Percentiles rank a stretch among this genome's conserved stretches.
Conservation (phyloP, 2,329 filamentous ascomycete genomes). For the Penicillium sp. region DNA sequence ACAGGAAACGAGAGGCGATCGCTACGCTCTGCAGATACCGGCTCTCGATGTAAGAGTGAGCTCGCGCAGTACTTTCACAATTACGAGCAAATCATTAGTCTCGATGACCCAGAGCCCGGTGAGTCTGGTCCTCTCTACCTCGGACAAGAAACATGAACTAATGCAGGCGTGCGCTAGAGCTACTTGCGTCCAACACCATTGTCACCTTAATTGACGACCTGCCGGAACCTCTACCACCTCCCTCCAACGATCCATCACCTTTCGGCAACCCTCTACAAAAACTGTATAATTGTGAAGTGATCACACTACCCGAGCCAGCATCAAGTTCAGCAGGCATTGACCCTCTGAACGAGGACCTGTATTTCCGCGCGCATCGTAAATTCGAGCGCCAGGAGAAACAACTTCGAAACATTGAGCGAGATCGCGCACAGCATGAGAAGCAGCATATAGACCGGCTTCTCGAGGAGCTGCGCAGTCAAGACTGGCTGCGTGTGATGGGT, state of each 20-base stretch:
- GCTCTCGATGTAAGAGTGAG: slow-evolving; percentile 85
- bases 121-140: slow-evolving; percentile 25
- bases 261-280: slow-evolving; percentile 42
- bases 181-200: slow-evolving; percentile 71
- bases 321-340: slow-evolving; percentile 42
- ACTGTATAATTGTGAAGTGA: slow-evolving; percentile 41
- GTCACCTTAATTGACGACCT: slow-evolving; percentile 70
- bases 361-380: slow-evolving; percentile 60
- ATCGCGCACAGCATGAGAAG: slow-evolving; percentile 67
- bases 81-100: slow-evolving; percentile 91
- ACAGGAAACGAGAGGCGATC: slow-evolving; percentile 64
- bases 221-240: slow-evolving; percentile 33
- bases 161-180: slow-evolving; percentile 56
- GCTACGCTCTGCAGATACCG: slow-evolving; percentile 80
- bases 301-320: slow-evolving; percentile 21
- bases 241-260: slow-evolving; percentile 26
- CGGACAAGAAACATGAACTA: neutral
- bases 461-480: slow-evolving; percentile 82
- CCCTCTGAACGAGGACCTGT: slow-evolving; percentile 59
- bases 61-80: slow-evolving; percentile 88
- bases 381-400: slow-evolving; percentile 69
- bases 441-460: slow-evolving; percentile 67
- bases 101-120: slow-evolving; percentile 78
- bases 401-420: slow-evolving; percentile 67
- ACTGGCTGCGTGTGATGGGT: slow-evolving; percentile 92